Evolutionary conservation across 805 yeast genomes (phyloP).

Genomic region (Metschnikowia dekortorum): DNA sequence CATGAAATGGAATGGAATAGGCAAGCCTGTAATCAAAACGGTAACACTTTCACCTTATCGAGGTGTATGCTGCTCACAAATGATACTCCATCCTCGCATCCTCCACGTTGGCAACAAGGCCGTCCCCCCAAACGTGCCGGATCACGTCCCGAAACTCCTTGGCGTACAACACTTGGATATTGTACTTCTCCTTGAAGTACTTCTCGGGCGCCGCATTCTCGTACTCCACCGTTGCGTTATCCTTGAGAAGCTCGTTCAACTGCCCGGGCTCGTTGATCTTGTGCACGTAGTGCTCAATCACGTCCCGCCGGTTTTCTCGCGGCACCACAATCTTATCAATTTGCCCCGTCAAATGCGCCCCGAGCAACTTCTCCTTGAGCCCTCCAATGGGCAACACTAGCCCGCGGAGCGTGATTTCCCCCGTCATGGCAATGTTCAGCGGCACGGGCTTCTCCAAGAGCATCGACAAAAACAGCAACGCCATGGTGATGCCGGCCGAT

Average conservation of each 20-base stretch:
- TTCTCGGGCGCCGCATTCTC: slow-evolving; percentile 45
- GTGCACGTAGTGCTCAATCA: slow-evolving; percentile 52
- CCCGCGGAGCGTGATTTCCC: slow-evolving; percentile 78
- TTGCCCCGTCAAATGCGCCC: slow-evolving; percentile 68
- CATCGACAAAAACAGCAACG: slow-evolving; percentile 43
- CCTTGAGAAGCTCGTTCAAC: slow-evolving; percentile 34
- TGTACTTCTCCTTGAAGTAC: slow-evolving; percentile 50
- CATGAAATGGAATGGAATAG: no score
- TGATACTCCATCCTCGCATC: slow-evolving; percentile 14
- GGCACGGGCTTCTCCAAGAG: slow-evolving; percentile 42
- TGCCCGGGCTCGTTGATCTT: slow-evolving; percentile 30
- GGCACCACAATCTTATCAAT: slow-evolving; percentile 63
- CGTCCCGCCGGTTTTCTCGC: slow-evolving; percentile 61
- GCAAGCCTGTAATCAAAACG: not conserved
- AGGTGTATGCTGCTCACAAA: slow-evolving; percentile 1
- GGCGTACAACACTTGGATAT: slow-evolving; percentile 59
- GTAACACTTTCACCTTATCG: not conserved
- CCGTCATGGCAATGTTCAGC: slow-evolving; percentile 71
- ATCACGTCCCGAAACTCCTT: slow-evolving; percentile 77
- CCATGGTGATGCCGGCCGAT: slow-evolving; percentile 50
- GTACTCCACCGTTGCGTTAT: slow-evolving; percentile 29
- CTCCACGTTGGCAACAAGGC: slow-evolving; percentile 23
- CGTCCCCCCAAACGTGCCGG: slow-evolving; percentile 62
- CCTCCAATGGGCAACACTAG: slow-evolving; percentile 81
- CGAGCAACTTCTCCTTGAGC: slow-evolving; percentile 67